phyloP scores from a whole-genome alignment of 176 grass and related monocot genomes.

The Musa beccarii region DNA sequence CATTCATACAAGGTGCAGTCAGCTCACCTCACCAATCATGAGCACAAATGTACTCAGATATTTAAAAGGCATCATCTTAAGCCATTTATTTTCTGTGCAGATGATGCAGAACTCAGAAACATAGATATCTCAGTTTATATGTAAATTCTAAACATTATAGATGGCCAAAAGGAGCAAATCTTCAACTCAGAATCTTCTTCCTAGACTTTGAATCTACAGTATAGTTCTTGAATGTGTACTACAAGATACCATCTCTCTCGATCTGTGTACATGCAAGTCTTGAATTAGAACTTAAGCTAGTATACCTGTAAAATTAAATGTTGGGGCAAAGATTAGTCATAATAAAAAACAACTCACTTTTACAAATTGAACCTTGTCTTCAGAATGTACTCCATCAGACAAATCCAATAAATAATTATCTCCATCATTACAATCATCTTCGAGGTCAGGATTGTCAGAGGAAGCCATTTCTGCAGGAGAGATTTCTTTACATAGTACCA shows the following conservation, averaged over 20 bases:
- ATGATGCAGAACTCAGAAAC: too few relatives aligned
- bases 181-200: neutral
- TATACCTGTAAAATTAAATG: neutral
- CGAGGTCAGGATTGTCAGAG: slow-evolving; percentile 35
- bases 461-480: slow-evolving; percentile 31
- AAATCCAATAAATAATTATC: slow-evolving; percentile 33
- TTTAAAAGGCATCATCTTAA: too few relatives aligned
- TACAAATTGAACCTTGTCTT: slow-evolving; percentile 59
- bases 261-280: neutral
- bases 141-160: too few relatives aligned
- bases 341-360: slow-evolving; percentile 43
- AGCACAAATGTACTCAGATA: too few relatives aligned
- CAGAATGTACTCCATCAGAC: slow-evolving; percentile 56
- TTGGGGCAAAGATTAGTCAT: neutral
- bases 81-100: too few relatives aligned
- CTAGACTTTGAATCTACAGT: neutral
- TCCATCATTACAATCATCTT: slow-evolving; percentile 39
- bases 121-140: too few relatives aligned
- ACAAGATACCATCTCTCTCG: neutral
- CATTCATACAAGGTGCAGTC: too few relatives aligned
- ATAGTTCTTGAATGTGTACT: neutral
- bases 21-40: too few relatives aligned
- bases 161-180: neutral
- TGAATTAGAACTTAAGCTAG: neutral
- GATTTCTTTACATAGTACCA: slow-evolving; percentile 73